These are phyloP conservation scores for Salix viminalis DNA, from an alignment of 345 rosid species.

Conservation along the genomic window DNA sequence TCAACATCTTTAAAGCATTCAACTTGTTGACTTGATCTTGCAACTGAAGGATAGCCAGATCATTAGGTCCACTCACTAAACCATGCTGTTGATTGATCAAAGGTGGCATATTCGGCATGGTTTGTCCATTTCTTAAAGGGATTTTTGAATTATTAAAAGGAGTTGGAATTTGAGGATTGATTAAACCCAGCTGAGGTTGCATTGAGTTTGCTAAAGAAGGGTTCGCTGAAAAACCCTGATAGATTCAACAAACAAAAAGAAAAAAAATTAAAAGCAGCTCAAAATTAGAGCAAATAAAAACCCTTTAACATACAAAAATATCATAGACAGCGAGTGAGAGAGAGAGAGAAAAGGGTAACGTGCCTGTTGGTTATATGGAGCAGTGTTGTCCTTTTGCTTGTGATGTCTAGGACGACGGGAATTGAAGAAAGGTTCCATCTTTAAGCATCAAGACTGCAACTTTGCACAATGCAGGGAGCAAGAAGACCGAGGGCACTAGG, in stretches of 20 bases:
- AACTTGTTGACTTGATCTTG: conserved; percentile 12
- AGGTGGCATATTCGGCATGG: conserved; percentile 22
- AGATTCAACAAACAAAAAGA: background rate
- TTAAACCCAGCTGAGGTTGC: conserved; percentile 33
- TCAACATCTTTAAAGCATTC: conserved; percentile 11
- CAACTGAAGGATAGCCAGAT: background rate
- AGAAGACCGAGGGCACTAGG: background rate
- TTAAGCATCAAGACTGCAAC: background rate
- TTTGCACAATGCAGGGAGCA: background rate
- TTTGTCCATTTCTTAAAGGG: conserved; percentile 10
- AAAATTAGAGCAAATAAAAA: too few relatives aligned
- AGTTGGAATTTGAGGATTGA: conserved; percentile 37
- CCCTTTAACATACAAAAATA: background rate
- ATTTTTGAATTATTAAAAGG: conserved; percentile 22
- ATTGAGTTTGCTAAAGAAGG: conserved; percentile 5
- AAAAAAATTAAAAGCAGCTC: background rate
- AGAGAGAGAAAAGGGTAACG: background rate
- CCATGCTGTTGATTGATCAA: conserved; percentile 34
- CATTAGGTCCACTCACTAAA: conserved; percentile 17
- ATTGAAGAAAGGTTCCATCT: conserved; percentile 9
- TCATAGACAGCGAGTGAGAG: too few relatives aligned
- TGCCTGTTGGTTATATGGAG: conserved; percentile 5
- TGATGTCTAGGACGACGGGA: background rate
- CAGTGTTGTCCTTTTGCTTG: background rate
- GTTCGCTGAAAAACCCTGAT: conserved; percentile 8